phyloP scores from a whole-genome alignment of 2,329 filamentous ascomycete species.

The Aspergillus persii region DNA sequence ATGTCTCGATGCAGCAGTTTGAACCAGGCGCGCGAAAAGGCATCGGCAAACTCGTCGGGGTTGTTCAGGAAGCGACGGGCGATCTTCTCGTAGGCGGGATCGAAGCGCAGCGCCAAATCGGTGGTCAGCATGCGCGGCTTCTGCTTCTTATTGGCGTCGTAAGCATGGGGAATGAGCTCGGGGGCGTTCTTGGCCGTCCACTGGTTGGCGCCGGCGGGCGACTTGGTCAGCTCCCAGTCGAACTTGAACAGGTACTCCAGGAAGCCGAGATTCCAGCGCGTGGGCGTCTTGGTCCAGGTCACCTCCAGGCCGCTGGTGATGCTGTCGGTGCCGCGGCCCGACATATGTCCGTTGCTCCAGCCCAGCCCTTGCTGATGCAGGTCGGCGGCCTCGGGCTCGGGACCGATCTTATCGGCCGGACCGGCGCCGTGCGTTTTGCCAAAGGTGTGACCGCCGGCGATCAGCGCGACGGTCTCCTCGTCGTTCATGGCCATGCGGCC shows the following conservation, averaged over 20 bases:
- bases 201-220: conserved; percentile 72
- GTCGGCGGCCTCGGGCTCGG: conserved; percentile 64
- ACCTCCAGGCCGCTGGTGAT: conserved; percentile 78
- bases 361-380: conserved; percentile 69
- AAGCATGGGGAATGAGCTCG: conserved; percentile 68
- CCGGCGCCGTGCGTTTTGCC: conserved; percentile 79
- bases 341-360: conserved; percentile 64
- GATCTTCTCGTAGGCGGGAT: conserved; percentile 74
- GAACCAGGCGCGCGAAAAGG: conserved; percentile 75
- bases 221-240: conserved; percentile 75
- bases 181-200: conserved; percentile 71
- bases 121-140: conserved; percentile 74
- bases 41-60: conserved; percentile 66
- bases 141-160: conserved; percentile 68
- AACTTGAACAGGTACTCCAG: conserved; percentile 75
- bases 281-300: conserved; percentile 73
- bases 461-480: conserved; percentile 76
- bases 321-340: conserved; percentile 68
- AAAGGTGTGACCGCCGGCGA: conserved; percentile 74
- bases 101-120: conserved; percentile 69
- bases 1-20: conserved; percentile 80
- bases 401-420: conserved; percentile 61
- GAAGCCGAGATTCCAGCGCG: conserved; percentile 72
- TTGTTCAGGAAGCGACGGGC: conserved; percentile 66
- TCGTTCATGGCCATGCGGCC: conserved; percentile 81